phyloP scores from a whole-genome alignment of 225 moss, liverwort and hornwort species.

The Polytrichum formosum region DNA sequence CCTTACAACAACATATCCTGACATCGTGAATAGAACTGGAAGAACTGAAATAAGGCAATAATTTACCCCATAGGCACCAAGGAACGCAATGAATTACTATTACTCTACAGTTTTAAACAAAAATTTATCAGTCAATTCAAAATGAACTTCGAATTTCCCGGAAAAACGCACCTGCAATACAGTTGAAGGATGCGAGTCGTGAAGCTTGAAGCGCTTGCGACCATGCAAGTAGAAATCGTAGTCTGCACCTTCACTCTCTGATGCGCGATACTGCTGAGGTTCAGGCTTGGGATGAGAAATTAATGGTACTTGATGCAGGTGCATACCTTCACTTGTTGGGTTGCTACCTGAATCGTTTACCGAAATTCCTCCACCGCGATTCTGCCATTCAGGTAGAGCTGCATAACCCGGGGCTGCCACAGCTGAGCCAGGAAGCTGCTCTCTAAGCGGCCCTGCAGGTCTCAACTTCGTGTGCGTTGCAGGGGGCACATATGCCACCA shows the following conservation, averaged over 20 bases:
- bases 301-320: constrained; percentile 3
- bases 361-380: constrained; percentile 15
- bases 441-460: constrained; percentile 11
- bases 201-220: constrained; percentile 67
- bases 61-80: no score
- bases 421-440: constrained; percentile 22
- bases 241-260: constrained; percentile 33
- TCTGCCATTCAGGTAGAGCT: constrained; percentile 25
- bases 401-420: constrained; percentile 15
- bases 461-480: constrained; percentile 20
- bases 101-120: no score
- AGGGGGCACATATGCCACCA: constrained; percentile 37
- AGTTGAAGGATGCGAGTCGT: constrained; percentile 38
- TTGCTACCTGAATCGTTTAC: constrained; percentile 7
- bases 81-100: no score
- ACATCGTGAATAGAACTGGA: not conserved
- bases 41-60: no score
- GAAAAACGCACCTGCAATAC: constrained; percentile 42
- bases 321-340: constrained; percentile 8
- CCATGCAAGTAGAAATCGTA: constrained; percentile 45
- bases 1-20: no score
- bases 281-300: constrained; percentile 60
- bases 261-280: constrained; percentile 34
- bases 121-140: no score
- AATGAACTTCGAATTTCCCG: no score